Conservation (phyloP, 768 basidiomycete genomes). For the Tulasnella sp. region DNA sequence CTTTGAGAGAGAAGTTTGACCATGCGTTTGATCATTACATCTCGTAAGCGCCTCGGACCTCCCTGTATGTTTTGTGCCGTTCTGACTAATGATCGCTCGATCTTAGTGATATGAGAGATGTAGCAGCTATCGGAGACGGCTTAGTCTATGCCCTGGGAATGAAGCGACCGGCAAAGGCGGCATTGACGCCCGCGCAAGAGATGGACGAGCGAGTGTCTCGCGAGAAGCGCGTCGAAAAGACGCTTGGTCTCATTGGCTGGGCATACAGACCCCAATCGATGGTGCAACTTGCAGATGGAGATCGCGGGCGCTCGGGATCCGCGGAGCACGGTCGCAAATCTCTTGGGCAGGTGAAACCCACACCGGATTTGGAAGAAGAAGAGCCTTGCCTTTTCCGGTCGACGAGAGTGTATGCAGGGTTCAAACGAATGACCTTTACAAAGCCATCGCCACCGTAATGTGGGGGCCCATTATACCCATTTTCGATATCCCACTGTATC, state of each 20-base stretch:
- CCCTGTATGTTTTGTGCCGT: not conserved
- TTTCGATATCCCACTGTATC: constrained; percentile 2
- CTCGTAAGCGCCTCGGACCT: constrained; percentile 8
- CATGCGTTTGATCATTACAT: constrained; percentile 15
- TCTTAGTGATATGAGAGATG: constrained; percentile 11
- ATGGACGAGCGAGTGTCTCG: not conserved
- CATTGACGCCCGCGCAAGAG: not conserved
- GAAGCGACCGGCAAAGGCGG: constrained; percentile 7
- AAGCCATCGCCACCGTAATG: not conserved
- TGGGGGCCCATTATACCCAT: not conserved
- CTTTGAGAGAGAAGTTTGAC: constrained; percentile 6
- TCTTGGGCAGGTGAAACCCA: not conserved
- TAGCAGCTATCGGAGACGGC: constrained; percentile 5
- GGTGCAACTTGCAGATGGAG: not conserved
- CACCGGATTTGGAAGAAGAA: not conserved
- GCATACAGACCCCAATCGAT: not conserved
- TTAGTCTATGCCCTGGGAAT: constrained; percentile 11
- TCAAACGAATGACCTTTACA: constrained; percentile 1
- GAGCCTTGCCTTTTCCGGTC: constrained; percentile 10
- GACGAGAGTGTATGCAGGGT: constrained; percentile 10
- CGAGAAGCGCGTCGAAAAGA: not conserved
- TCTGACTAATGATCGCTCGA: not conserved
- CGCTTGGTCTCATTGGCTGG: not conserved
- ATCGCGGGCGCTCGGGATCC: not conserved
- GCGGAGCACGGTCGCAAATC: not conserved